Evolutionary conservation across 2,329 filamentous ascomycete species (phyloP).

Genomic region (Xylariales sp.): DNA sequence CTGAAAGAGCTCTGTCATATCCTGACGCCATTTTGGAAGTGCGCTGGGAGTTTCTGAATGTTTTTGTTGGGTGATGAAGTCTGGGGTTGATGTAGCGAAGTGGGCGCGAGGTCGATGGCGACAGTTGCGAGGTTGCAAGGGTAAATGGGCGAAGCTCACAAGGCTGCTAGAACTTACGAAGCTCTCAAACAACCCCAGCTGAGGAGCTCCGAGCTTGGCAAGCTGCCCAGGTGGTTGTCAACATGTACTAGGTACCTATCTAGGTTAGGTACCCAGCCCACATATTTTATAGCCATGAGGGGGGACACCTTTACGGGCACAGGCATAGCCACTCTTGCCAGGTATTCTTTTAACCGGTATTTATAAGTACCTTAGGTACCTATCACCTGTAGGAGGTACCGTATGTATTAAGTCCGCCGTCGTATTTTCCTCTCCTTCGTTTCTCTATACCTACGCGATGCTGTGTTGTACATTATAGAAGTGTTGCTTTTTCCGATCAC

Average conservation of each 20-base stretch:
- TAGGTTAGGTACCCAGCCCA: too few species aligned
- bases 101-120: conserved; percentile 30
- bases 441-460: conserved; percentile 5
- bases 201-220: conserved; percentile 37
- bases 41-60: conserved; percentile 29
- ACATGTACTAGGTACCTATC: conserved; percentile 17
- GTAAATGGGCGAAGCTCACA: conserved; percentile 33
- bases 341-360: background rate
- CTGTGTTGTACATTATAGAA: conserved; percentile 26
- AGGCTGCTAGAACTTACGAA: conserved; percentile 49
- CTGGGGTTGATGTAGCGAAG: conserved; percentile 16
- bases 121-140: conserved; percentile 28
- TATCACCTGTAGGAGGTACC: too few species aligned
- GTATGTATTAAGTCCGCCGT: conserved; percentile 13
- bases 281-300: background rate
- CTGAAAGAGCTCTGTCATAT: conserved; percentile 99
- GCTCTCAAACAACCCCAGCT: conserved; percentile 37
- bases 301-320: background rate
- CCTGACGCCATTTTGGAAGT: conserved; percentile 79
- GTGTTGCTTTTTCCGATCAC: conserved; percentile 17
- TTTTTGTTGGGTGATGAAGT: conserved; percentile 7
- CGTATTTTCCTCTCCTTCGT: background rate
- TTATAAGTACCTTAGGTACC: too few species aligned
- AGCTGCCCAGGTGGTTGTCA: background rate
- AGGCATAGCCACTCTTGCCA: conserved; percentile 28